Conservation (phyloP, 2,329 filamentous ascomycete genomes). For the Aspergillus vadensis region DNA sequence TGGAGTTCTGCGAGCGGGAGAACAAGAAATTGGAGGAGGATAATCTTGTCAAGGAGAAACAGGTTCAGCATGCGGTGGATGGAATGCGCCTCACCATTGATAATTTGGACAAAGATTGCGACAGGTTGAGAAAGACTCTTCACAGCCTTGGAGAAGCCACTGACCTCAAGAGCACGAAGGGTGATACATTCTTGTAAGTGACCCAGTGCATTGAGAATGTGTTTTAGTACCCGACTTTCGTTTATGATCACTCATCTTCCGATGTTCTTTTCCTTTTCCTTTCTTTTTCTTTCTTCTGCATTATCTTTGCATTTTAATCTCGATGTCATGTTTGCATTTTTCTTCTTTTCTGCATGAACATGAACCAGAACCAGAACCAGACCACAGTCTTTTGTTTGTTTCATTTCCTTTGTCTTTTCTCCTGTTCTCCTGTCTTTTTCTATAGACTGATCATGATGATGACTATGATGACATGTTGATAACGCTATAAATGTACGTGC, state of each 20-base stretch:
- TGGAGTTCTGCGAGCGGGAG: conserved; percentile 48
- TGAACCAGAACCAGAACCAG: conserved; percentile 11
- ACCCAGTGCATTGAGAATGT: conserved; percentile 29
- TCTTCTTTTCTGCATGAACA: conserved; percentile 12
- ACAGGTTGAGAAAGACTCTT: conserved; percentile 53
- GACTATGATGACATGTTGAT: conserved; percentile 31
- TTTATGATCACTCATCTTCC: conserved; percentile 16
- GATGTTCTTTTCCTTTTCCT: conserved; percentile 14
- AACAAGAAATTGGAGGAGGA: conserved; percentile 48
- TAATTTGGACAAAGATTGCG: conserved; percentile 53
- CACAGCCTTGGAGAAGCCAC: conserved; percentile 55
- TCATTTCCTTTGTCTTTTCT: conserved; percentile 21
- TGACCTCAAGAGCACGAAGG: conserved; percentile 52
- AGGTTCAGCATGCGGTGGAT: conserved; percentile 46
- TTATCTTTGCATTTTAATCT: conserved; percentile 1
- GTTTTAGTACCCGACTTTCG: conserved; percentile 19
- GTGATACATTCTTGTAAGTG: conserved; percentile 55
- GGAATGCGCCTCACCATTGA: conserved; percentile 52
- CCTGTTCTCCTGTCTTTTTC: conserved; percentile 10
- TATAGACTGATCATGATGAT: conserved; percentile 29
- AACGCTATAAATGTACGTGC: conserved; percentile 44
- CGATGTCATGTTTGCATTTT: background rate
- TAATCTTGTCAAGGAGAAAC: conserved; percentile 49
- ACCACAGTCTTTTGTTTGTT: conserved; percentile 18
- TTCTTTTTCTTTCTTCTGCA: conserved; percentile 6